These are phyloP conservation scores for Austroboletus novae-zelandiae DNA, from an alignment of 1,284 basidiomycete species.

Conservation along the genomic window DNA sequence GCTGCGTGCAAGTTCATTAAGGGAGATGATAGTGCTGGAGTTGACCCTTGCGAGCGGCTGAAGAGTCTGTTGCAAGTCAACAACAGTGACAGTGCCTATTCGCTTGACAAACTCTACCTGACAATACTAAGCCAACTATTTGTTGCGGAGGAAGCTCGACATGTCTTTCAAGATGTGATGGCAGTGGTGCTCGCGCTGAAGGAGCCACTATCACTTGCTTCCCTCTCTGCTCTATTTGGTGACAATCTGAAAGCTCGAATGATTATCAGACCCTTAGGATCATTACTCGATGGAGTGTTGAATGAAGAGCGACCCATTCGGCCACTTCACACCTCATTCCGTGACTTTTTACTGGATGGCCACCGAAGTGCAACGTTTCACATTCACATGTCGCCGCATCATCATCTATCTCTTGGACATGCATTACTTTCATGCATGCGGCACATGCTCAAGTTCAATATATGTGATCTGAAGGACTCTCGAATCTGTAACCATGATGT, in stretches of 20 bases:
- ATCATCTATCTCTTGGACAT: not conserved
- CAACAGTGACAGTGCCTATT: not conserved
- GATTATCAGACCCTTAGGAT: conserved; percentile 5
- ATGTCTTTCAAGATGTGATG: not conserved
- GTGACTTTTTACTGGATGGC: conserved; percentile 6
- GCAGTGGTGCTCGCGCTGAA: conserved; percentile 1
- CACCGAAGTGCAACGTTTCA: not conserved
- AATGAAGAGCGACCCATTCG: not conserved
- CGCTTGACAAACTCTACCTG: not conserved
- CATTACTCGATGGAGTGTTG: not conserved
- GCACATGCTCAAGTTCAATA: conserved; percentile 6
- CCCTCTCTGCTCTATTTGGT: not conserved
- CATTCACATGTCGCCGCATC: not conserved
- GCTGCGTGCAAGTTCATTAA: not conserved
- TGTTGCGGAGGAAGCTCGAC: not conserved
- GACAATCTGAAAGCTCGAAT: not conserved
- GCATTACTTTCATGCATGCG: conserved; percentile 5
- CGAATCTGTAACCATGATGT: not conserved
- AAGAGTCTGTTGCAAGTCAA: not conserved
- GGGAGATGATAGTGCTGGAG: not conserved
- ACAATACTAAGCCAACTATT: not conserved
- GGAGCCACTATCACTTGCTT: conserved; percentile 1
- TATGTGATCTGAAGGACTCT: conserved; percentile 6
- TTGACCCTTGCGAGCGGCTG: not conserved
- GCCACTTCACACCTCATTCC: conserved; percentile 1